phyloP scores from a whole-genome alignment of 768 basidiomycete species.

The Lactarius trivialis region DNA sequence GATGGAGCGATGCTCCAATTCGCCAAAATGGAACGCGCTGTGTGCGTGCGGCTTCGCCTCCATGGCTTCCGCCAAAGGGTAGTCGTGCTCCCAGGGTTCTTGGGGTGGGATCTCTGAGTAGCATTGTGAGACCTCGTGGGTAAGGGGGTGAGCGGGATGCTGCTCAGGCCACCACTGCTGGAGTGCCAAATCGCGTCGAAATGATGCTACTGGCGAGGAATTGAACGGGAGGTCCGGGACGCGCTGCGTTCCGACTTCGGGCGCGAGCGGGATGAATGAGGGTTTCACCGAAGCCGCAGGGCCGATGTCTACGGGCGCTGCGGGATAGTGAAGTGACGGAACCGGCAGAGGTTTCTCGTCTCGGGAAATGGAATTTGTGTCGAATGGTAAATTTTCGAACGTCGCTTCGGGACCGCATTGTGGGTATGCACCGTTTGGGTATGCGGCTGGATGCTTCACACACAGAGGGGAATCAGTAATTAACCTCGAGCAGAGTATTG shows the following conservation, averaged over 20 bases:
- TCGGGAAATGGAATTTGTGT: not conserved
- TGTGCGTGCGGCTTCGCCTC: not conserved
- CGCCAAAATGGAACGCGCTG: not conserved
- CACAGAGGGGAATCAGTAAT: not conserved
- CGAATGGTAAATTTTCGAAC: not conserved
- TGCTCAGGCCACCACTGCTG: not conserved
- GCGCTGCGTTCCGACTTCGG: not conserved
- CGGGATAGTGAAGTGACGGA: not conserved
- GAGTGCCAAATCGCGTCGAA: no score
- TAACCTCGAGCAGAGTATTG: no score
- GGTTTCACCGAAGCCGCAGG: not conserved
- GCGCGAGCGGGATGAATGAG: not conserved
- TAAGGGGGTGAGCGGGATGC: not conserved
- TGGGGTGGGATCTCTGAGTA: not conserved
- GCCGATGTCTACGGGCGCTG: not conserved
- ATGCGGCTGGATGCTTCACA: not conserved
- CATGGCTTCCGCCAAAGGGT: not conserved
- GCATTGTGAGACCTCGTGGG: not conserved
- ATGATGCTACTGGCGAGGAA: not conserved
- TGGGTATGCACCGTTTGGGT: not conserved
- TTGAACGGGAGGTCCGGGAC: not conserved
- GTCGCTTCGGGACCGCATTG: not conserved
- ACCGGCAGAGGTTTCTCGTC: not conserved
- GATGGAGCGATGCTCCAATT: not conserved
- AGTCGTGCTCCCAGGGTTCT: not conserved